phyloP scores from a whole-genome alignment of 2,329 filamentous ascomycete genomes.

The Botrytis cinerea region DNA sequence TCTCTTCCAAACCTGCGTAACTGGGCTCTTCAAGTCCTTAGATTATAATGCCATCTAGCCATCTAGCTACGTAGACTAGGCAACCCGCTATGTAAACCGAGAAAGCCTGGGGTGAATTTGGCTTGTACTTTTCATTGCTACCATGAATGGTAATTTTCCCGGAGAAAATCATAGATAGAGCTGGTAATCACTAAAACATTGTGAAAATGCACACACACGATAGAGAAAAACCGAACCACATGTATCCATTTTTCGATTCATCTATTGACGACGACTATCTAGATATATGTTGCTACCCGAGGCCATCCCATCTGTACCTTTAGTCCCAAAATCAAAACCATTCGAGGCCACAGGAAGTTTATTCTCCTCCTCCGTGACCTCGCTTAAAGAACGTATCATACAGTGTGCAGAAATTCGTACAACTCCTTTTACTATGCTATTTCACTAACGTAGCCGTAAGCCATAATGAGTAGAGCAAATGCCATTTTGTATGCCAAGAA shows the following conservation, averaged over 20 bases:
- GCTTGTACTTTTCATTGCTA: too few species aligned
- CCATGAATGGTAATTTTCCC: neutral
- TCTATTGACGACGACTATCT: neutral
- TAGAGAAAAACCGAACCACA: neutral
- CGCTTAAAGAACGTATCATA: neutral
- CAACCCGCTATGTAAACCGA: too few species aligned
- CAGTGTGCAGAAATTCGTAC: neutral
- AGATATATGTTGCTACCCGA: neutral
- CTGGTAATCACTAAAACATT: neutral
- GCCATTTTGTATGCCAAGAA: conserved; percentile 17
- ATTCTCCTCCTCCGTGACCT: neutral
- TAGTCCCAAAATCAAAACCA: neutral
- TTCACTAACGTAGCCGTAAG: neutral
- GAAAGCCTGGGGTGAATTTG: neutral
- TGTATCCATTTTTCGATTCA: neutral
- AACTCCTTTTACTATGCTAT: conserved; percentile 16
- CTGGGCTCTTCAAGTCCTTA: neutral
- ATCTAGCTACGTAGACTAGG: neutral
- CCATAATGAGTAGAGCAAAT: conserved; percentile 15
- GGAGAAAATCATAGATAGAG: neutral
- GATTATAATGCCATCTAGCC: neutral
- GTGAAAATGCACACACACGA: neutral
- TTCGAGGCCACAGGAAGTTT: neutral
- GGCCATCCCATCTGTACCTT: neutral
- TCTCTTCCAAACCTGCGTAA: neutral